phyloP scores from a whole-genome alignment of 2,329 filamentous ascomycete species.

The Colletotrichum acutatum region DNA sequence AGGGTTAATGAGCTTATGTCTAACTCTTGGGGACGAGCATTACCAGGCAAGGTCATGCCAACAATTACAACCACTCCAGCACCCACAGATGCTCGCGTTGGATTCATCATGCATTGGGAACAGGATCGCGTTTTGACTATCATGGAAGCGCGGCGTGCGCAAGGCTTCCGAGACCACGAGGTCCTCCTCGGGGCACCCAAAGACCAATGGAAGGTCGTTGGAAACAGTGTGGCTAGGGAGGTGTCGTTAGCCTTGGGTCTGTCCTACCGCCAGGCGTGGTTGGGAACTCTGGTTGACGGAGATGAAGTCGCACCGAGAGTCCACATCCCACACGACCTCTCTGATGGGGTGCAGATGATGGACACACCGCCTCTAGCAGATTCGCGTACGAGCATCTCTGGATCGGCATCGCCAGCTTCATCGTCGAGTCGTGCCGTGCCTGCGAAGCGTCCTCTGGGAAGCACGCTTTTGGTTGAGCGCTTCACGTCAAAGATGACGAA shows the following conservation, averaged over 20 bases:
- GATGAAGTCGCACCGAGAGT: constrained; percentile 19
- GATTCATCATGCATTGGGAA: constrained; percentile 71
- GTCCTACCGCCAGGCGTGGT: constrained; percentile 68
- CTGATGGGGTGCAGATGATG: neutral
- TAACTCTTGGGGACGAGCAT: constrained; percentile 63
- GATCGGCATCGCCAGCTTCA: neutral
- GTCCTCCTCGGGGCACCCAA: constrained; percentile 69
- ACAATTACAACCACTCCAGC: constrained; percentile 69
- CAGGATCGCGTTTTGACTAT: constrained; percentile 71
- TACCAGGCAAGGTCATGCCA: constrained; percentile 63
- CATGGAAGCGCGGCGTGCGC: constrained; percentile 74
- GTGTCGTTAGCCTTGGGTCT: constrained; percentile 75
- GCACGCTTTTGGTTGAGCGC: constrained; percentile 3
- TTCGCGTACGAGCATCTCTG: neutral
- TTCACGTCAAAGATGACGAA: constrained; percentile 11
- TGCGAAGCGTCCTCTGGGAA: constrained; percentile 9
- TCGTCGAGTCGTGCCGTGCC: neutral
- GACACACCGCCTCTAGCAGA: neutral
- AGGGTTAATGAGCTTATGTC: constrained; percentile 38
- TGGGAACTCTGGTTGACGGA: constrained; percentile 45
- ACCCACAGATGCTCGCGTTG: constrained; percentile 65
- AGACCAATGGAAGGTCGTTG: constrained; percentile 74
- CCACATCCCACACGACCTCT: neutral
- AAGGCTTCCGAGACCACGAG: constrained; percentile 77
- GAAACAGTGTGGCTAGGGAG: constrained; percentile 80